phyloP scores from a whole-genome alignment of 805 yeast genomes.

The Sugiyamaella smithiae region DNA sequence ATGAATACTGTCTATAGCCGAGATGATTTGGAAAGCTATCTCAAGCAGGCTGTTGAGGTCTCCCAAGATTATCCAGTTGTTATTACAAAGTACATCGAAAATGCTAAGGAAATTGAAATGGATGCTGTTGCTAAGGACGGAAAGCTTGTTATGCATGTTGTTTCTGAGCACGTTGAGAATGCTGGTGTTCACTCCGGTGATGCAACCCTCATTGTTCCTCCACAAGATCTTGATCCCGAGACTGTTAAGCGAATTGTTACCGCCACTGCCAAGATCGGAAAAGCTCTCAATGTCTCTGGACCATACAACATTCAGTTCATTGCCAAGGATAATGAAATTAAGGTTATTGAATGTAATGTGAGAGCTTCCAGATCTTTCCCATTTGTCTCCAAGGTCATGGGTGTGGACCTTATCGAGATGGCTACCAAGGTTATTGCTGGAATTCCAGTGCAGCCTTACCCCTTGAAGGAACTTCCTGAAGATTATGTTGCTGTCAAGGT shows the following conservation, averaged over 20 bases:
- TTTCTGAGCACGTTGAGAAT: conserved; percentile 96
- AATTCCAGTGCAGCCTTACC: conserved; percentile 83
- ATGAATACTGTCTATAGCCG: conserved; percentile 94
- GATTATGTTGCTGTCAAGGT: conserved; percentile 96
- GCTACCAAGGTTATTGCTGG: conserved; percentile 96
- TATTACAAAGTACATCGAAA: conserved; percentile 92
- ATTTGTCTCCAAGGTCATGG: conserved; percentile 94
- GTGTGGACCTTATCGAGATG: conserved; percentile 93
- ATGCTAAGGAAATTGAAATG: conserved; percentile 97
- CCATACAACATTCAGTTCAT: conserved; percentile 97
- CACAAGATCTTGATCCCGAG: conserved; percentile 90
- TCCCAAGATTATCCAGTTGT: conserved; percentile 98
- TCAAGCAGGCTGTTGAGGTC: conserved; percentile 93
- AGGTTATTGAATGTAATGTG: conserved; percentile 97
- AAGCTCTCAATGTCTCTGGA: conserved; percentile 93
- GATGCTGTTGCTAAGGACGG: conserved; percentile 98
- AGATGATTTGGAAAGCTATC: conserved; percentile 81
- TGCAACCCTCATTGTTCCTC: conserved; percentile 95
- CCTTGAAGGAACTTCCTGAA: conserved; percentile 81
- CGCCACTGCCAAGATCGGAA: conserved; percentile 94
- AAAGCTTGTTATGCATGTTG: conserved; percentile 92
- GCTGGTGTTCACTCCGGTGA: conserved; percentile 99
- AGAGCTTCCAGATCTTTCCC: conserved; percentile 99
- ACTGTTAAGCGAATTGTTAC: conserved; percentile 87
- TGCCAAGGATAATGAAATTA: conserved; percentile 91